phyloP scores from a whole-genome alignment of 257 asterid species.

The Nyctanthes arbortristis region DNA sequence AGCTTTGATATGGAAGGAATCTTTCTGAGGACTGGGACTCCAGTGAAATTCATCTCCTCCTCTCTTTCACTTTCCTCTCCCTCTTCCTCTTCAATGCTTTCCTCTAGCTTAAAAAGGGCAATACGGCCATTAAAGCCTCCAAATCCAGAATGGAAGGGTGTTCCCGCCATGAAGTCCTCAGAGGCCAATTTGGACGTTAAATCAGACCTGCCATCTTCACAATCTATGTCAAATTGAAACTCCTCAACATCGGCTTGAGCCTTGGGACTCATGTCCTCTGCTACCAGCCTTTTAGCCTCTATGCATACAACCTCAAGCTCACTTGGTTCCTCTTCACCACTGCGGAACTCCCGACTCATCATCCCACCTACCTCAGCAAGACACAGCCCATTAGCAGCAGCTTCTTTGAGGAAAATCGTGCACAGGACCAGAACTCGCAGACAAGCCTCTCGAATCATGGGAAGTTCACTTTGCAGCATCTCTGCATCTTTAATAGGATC shows the following conservation, averaged over 20 bases:
- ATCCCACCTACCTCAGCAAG: conserved; percentile 97
- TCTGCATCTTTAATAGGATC: conserved; percentile 75
- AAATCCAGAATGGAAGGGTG: conserved; percentile 51
- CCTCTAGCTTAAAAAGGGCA: conserved; percentile 69
- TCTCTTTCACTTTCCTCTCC: conserved; percentile 56
- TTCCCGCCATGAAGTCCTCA: conserved; percentile 34
- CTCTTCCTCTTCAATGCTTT: conserved; percentile 64
- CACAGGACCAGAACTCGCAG: conserved; percentile 74
- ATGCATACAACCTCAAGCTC: conserved; percentile 89
- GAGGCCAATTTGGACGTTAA: conserved; percentile 35
- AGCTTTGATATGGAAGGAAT: conserved; percentile 41
- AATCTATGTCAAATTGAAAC: conserved; percentile 74
- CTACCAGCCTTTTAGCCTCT: conserved; percentile 69
- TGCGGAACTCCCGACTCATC: conserved; percentile 91
- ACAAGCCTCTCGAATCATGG: conserved; percentile 94
- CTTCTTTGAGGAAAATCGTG: conserved; percentile 84
- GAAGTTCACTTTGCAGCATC: conserved; percentile 81
- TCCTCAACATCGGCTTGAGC: conserved; percentile 52
- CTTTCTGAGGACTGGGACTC: conserved; percentile 30
- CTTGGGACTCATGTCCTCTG: conserved; percentile 58
- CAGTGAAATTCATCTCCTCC: conserved; percentile 37
- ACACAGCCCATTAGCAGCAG: conserved; percentile 77
- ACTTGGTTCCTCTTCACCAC: conserved; percentile 94
- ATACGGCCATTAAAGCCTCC: conserved; percentile 52
- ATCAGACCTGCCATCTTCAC: conserved; percentile 57